These are phyloP conservation scores for Saccharomyces jurei DNA, from an alignment of 805 yeast genomes.

Conservation along the genomic window DNA sequence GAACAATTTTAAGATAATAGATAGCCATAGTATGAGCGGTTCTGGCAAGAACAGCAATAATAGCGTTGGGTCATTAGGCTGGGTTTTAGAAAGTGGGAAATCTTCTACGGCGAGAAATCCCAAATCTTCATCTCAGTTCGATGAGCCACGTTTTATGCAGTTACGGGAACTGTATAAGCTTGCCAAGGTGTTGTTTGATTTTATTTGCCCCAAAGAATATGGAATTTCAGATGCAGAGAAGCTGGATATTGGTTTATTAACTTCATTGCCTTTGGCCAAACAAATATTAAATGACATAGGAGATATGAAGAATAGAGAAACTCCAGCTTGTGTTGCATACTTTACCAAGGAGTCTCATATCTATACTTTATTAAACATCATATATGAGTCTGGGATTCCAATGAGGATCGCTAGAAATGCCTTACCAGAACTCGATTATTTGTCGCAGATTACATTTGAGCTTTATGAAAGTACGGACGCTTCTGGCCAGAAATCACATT, in stretches of 20 bases:
- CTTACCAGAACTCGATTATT: constrained; percentile 89
- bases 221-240: constrained; percentile 95
- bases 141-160: constrained; percentile 68
- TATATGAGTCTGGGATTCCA: constrained; percentile 90
- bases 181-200: constrained; percentile 90
- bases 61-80: constrained; percentile 61
- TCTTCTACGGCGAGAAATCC: constrained; percentile 19
- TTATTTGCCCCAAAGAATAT: constrained; percentile 96
- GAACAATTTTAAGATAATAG: constrained; percentile 63
- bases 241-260: constrained; percentile 87
- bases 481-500: constrained; percentile 69
- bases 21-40: constrained; percentile 10
- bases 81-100: constrained; percentile 49
- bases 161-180: constrained; percentile 82
- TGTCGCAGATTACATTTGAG: constrained; percentile 91
- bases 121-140: constrained; percentile 47
- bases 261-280: constrained; percentile 87
- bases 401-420: constrained; percentile 92
- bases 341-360: constrained; percentile 97
- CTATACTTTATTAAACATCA: constrained; percentile 81
- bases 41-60: constrained; percentile 13
- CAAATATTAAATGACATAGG: constrained; percentile 77
- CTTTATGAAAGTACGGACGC: constrained; percentile 75
- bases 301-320: constrained; percentile 65
- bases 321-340: constrained; percentile 79